Base-by-base conservation (phyloP, 2,329 filamentous ascomycete species). In the Phialocephala sp. region DNA sequence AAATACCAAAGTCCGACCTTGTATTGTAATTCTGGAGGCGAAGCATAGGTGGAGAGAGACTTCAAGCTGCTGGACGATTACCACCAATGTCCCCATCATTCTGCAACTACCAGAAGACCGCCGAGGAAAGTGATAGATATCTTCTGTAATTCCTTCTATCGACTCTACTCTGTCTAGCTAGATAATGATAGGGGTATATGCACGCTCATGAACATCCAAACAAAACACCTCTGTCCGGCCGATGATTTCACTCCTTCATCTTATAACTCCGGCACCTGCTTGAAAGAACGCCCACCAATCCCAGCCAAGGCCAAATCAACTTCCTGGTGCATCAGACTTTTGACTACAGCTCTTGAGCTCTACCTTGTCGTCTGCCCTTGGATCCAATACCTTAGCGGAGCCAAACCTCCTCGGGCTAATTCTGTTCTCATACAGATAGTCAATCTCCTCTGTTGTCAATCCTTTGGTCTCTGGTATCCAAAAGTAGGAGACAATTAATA, bases 391-490 rank as follows among this genome's bases (percentile, higher is more conserved):
- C 20, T 57, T 41, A 6, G 39, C 55, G 8, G 55, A 9, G 12
- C 59, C 47, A 61, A 61, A 61, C 9, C 27, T 43, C 54, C 68
- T 67, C 8, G 68, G 66, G 39, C 15, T 50, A 22, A 68, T 45
- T 4, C 56, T 35, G 0, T 27, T 54, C 47, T 63, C 64, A 62
- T 70, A 72, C 39, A 70, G 43, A 12, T 32, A 47, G 72, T 86
- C 83, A 64, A 87, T 82, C 69, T 85, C 82, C 43, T 76, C 76
- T 0, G 80, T 75, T 1, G 74, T 81, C 22, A 82, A 74, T 4
- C 81, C 81, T 73, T 82, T 83, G 76, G 85, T 86, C 71, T 88
- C 85, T 0, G 85, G 85, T 0, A 87, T 75, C 41, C 77, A 76
- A 12, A 79, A 74, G 76, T 78, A 87, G 0, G 80, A 79, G 0